phyloP scores from a whole-genome alignment of 768 basidiomycete species.

The Lactarius akahatsu region DNA sequence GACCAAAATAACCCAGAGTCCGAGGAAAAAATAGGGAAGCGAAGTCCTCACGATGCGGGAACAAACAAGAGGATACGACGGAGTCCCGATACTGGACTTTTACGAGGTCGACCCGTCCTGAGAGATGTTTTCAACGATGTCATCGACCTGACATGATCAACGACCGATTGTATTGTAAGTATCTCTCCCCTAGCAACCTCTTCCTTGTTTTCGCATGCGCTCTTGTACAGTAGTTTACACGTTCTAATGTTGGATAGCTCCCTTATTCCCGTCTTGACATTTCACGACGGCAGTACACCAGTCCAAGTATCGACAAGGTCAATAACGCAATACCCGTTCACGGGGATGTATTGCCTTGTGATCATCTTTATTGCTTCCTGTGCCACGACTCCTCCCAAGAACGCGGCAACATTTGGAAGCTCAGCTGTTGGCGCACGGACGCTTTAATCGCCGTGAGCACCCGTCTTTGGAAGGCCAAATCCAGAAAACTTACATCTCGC shows the following conservation, averaged over 20 bases:
- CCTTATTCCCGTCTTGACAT: background rate
- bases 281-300: constrained; percentile 43
- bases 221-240: constrained; percentile 11
- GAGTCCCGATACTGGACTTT: constrained; percentile 41
- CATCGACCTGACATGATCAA: constrained; percentile 18
- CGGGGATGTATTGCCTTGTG: constrained; percentile 92
- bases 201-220: background rate
- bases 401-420: constrained; percentile 89
- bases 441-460: constrained; percentile 43
- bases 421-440: constrained; percentile 80
- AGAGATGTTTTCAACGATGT: constrained; percentile 55
- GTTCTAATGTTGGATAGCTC: background rate
- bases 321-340: constrained; percentile 79
- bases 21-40: constrained; percentile 41
- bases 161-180: background rate
- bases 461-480: constrained; percentile 11
- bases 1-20: constrained; percentile 28
- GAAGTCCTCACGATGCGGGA: constrained; percentile 21
- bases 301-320: constrained; percentile 85
- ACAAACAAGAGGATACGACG: constrained; percentile 41
- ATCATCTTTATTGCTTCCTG: constrained; percentile 98
- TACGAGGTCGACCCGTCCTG: constrained; percentile 59
- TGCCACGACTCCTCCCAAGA: constrained; percentile 90
- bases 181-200: background rate
- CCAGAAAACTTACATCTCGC: constrained; percentile 67